phyloP scores from a whole-genome alignment of 2,329 filamentous ascomycete species.

The Colletotrichum brevisporum region DNA sequence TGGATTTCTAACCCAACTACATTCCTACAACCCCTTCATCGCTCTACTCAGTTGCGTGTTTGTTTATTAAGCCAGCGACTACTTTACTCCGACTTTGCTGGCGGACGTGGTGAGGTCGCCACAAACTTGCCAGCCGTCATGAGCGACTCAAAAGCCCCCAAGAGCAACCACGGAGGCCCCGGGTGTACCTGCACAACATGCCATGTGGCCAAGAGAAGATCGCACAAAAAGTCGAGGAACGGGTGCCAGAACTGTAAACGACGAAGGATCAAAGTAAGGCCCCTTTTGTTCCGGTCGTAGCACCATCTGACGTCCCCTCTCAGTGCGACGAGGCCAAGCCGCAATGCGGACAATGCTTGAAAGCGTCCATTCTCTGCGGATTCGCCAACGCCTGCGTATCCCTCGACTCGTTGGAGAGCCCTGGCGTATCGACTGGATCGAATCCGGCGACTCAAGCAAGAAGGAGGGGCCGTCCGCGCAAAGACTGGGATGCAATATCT shows the following conservation, averaged over 20 bases:
- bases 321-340: slow-evolving; percentile 33
- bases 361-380: slow-evolving; percentile 22
- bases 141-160: background rate
- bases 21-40: too few species aligned
- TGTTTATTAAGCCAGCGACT: too few species aligned
- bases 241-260: slow-evolving; percentile 45
- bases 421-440: background rate
- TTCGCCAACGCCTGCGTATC: background rate
- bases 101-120: too few species aligned
- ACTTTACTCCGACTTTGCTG: too few species aligned
- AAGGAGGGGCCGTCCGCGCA: slow-evolving; percentile 1
- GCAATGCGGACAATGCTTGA: slow-evolving; percentile 23
- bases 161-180: slow-evolving; percentile 12
- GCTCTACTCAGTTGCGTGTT: too few species aligned
- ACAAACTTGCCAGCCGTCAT: background rate
- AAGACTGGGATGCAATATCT: background rate
- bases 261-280: slow-evolving; percentile 41
- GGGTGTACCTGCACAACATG: slow-evolving; percentile 31
- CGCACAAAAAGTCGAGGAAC: slow-evolving; percentile 42
- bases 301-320: background rate
- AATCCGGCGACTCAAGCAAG: background rate
- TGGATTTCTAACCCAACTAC: too few species aligned
- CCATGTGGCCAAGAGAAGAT: slow-evolving; percentile 28
- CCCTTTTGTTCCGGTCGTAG: too few species aligned
- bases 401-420: background rate